These are phyloP conservation scores for Nymphaea colorata DNA, from an alignment of 164 flowering plant species.

Conservation along the genomic window DNA sequence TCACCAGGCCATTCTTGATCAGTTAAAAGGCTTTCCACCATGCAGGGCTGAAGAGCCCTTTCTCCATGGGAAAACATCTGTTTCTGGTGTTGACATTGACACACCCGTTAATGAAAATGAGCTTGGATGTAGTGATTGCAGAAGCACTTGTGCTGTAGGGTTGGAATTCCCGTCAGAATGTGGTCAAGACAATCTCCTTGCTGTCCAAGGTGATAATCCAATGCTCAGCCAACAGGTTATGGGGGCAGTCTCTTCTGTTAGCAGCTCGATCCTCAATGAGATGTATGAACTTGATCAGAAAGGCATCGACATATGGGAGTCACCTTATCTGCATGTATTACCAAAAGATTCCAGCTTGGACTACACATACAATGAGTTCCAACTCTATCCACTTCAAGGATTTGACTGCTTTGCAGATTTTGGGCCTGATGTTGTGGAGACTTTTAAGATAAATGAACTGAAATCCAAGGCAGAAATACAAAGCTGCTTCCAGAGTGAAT, in stretches of 20 bases:
- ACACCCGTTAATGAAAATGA: conserved; percentile 9
- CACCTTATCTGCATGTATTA: conserved; percentile 14
- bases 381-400: conserved; percentile 28
- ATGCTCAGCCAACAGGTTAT: conserved; percentile 15
- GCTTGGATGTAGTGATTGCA: conserved; percentile 17
- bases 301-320: conserved; percentile 16
- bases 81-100: conserved; percentile 12
- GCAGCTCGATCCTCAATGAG: conserved; percentile 11
- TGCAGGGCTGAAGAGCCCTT: neutral
- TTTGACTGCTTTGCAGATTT: conserved; percentile 14
- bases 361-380: conserved; percentile 26
- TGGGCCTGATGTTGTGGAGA: neutral
- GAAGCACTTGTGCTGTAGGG: conserved; percentile 7
- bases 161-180: conserved; percentile 8
- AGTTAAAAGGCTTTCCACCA: conserved; percentile 10
- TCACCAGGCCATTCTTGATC: conserved; percentile 21
- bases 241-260: conserved; percentile 14
- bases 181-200: conserved; percentile 9
- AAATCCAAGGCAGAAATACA: neutral
- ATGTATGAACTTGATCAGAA: conserved; percentile 15
- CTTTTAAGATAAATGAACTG: neutral
- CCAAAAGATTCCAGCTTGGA: conserved; percentile 17
- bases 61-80: conserved; percentile 12
- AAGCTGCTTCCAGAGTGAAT: neutral
- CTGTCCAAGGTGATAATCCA: conserved; percentile 15